A percentile compares a stretch with the other conserved stretches of the same genome.
Evolutionary conservation across 371 early-diverging fungal species (phyloP).

Genomic region (Lichtheimia corymbifera): DNA sequence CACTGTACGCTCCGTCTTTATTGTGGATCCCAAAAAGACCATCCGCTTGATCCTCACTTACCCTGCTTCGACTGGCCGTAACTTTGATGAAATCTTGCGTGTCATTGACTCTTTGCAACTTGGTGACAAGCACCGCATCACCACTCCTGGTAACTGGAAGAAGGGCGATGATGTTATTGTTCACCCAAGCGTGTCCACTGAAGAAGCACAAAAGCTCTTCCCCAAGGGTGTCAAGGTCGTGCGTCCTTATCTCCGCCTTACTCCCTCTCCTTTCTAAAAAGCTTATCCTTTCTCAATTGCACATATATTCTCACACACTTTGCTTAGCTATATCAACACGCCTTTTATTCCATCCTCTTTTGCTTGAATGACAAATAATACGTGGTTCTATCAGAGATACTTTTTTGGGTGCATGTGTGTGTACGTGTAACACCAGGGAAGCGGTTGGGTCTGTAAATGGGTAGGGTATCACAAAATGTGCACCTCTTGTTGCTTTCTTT

Average conservation of each 20-base stretch:
- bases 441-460: too few relatives aligned
- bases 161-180: slow-evolving; percentile 88
- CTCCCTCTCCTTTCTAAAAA: slow-evolving; percentile 56
- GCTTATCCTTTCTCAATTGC: neutral
- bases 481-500: neutral
- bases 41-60: slow-evolving; percentile 90
- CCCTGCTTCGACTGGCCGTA: slow-evolving; percentile 91
- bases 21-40: slow-evolving; percentile 90
- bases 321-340: neutral
- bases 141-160: slow-evolving; percentile 96
- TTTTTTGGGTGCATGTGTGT: neutral
- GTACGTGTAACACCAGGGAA: too few relatives aligned
- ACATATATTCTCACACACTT: slow-evolving; percentile 1
- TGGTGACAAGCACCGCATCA: slow-evolving; percentile 82
- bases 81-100: slow-evolving; percentile 94
- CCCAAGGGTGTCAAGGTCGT: slow-evolving; percentile 77
- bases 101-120: slow-evolving; percentile 91
- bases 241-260: slow-evolving; percentile 85
- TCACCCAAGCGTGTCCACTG: slow-evolving; percentile 81
- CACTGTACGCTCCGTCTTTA: slow-evolving; percentile 94
- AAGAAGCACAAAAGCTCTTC: slow-evolving; percentile 82
- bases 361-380: neutral
- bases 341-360: neutral
- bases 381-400: neutral
- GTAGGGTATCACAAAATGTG: neutral